phyloP scores from a whole-genome alignment of 176 grass and related monocot species.

The Phragmites australis region DNA sequence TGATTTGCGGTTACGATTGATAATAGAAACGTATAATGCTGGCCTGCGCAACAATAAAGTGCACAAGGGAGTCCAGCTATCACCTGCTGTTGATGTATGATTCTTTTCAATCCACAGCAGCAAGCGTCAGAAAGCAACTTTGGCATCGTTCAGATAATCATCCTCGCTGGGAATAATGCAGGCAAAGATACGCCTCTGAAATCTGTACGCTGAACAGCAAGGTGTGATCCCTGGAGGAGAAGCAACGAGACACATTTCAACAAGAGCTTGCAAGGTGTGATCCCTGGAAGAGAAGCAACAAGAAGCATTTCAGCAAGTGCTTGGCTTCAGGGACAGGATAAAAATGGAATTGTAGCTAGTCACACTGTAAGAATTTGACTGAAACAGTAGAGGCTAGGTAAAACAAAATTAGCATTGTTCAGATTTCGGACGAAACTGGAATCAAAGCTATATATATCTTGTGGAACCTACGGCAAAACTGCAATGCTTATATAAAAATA shows the following conservation, averaged over 20 bases:
- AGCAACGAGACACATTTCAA: neutral
- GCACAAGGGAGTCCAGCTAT: slow-evolving; percentile 47
- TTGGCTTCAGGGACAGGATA: neutral
- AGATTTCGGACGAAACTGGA: slow-evolving; percentile 3
- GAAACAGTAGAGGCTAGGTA: neutral
- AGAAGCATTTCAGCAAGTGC: no score
- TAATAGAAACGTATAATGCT: slow-evolving; percentile 40
- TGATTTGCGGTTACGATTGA: slow-evolving; percentile 38
- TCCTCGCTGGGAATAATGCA: neutral
- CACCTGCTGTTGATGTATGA: slow-evolving; percentile 35
- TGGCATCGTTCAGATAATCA: slow-evolving; percentile 12
- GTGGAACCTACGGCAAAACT: neutral
- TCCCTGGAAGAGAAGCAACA: slow-evolving; percentile 27
- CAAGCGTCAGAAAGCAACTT: slow-evolving; percentile 27
- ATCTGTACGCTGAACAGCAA: neutral
- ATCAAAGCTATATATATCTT: neutral
- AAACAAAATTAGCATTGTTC: neutral
- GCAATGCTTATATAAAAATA: neutral
- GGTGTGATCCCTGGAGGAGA: slow-evolving; percentile 18
- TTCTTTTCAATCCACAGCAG: slow-evolving; percentile 35
- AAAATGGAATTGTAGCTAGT: neutral
- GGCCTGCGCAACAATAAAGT: slow-evolving; percentile 29
- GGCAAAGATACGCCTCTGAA: slow-evolving; percentile 25
- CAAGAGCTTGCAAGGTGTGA: neutral
- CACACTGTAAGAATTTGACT: neutral